phyloP scores from a whole-genome alignment of 768 basidiomycete species.

The Boletus tylopilopsis region DNA sequence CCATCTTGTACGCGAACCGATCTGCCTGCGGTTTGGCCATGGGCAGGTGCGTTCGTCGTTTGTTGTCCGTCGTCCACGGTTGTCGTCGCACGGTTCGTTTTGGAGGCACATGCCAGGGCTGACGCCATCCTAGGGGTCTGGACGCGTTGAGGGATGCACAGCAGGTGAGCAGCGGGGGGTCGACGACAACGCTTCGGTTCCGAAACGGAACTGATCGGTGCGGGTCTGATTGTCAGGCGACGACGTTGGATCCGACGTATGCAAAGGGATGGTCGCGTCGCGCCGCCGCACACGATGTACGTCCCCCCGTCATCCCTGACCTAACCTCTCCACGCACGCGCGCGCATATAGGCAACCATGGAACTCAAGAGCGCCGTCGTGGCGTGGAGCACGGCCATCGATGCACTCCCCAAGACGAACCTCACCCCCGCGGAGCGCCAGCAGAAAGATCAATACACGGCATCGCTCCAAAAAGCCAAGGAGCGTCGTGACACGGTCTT shows the following conservation, averaged over 20 bases:
- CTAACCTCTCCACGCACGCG: not conserved
- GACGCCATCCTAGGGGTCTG: not conserved
- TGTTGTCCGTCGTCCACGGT: no score
- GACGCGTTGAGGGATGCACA: not conserved
- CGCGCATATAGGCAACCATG: not conserved
- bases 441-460: not conserved
- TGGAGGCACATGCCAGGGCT: no score
- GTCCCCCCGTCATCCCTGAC: not conserved
- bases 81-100: no score
- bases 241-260: not conserved
- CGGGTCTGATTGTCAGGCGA: not conserved
- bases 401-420: not conserved
- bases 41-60: not conserved
- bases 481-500: not conserved
- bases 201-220: not conserved
- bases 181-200: not conserved
- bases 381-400: not conserved
- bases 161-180: no score
- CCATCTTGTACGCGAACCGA: not conserved
- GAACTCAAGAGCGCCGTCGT: not conserved
- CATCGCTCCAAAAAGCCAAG: not conserved
- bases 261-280: constrained; percentile 3
- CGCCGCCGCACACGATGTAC: constrained; percentile 1
- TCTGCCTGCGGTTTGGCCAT: not conserved
- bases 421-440: not conserved